A percentile compares a stretch with the other conserved stretches of the same genome.
These are phyloP conservation scores for Tylopilus rubrobrunneus DNA, from an alignment of 768 basidiomycete genomes.

Conservation along the genomic window DNA sequence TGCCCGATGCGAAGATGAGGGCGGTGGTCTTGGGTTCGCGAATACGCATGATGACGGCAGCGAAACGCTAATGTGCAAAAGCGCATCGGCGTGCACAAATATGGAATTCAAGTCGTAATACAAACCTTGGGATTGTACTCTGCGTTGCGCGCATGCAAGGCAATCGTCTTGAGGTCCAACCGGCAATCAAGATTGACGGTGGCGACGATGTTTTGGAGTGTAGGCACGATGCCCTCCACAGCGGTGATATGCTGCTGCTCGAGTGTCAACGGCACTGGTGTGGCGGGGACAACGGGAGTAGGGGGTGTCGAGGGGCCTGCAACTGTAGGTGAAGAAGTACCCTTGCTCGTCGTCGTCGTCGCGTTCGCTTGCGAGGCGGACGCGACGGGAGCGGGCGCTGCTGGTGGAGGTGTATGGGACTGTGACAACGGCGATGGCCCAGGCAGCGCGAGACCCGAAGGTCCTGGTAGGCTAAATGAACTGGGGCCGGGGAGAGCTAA, in stretches of 20 bases:
- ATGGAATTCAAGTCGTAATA: constrained; percentile 37
- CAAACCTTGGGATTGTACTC: constrained; percentile 99
- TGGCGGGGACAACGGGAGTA: constrained; percentile 52
- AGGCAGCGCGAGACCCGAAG: constrained; percentile 48
- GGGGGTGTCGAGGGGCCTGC: constrained; percentile 61
- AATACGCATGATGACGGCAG: constrained; percentile 99
- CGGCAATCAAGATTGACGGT: constrained; percentile 98
- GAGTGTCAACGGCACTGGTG: constrained; percentile 71
- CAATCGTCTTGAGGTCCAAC: constrained; percentile 97
- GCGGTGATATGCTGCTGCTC: constrained; percentile 95
- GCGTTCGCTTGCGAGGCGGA: constrained; percentile 26
- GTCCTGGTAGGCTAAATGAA: constrained; percentile 41
- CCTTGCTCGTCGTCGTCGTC: constrained; percentile 29
- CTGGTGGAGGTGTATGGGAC: constrained; percentile 32
- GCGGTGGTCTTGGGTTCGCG: constrained; percentile 99
- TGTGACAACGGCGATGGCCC: constrained; percentile 55
- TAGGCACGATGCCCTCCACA: constrained; percentile 98
- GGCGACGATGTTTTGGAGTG: constrained; percentile 98
- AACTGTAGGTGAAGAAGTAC: constrained; percentile 37
- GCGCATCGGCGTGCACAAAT: constrained; percentile 58
- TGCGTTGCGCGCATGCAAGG: constrained; percentile 94
- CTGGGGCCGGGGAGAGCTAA: constrained; percentile 52
- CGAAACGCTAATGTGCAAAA: constrained; percentile 89
- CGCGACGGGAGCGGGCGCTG: constrained; percentile 6
- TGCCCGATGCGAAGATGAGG: constrained; percentile 98